These are phyloP conservation scores for Tetrapisispora fleetii DNA, from an alignment of 805 yeast genomes.

Conservation along the genomic window DNA sequence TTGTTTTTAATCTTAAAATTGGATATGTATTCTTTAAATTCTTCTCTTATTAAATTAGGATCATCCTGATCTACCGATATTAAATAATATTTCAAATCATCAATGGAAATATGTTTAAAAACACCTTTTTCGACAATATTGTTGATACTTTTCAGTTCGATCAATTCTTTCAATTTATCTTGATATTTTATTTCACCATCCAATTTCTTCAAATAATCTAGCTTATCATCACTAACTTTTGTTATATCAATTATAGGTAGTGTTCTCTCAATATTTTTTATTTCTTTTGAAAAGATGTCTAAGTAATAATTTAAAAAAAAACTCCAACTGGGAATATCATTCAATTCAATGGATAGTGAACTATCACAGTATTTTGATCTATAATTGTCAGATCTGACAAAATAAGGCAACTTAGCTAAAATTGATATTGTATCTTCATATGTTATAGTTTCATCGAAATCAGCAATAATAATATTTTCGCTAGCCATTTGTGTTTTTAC, in stretches of 20 bases:
- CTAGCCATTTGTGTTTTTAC: neutral
- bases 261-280: conserved; percentile 1
- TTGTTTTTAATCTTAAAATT: conserved; percentile 1
- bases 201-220: neutral
- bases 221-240: neutral
- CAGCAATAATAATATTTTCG: conserved; percentile 12
- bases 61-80: conserved; percentile 1
- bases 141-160: conserved; percentile 20
- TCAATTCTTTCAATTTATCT: conserved; percentile 3
- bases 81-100: conserved; percentile 7
- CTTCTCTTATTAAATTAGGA: conserved; percentile 7
- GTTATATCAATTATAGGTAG: conserved; percentile 7
- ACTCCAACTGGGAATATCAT: conserved; percentile 16
- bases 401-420: conserved; percentile 19
- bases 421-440: conserved; percentile 19
- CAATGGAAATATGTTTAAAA: conserved; percentile 13
- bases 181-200: conserved; percentile 2
- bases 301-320: conserved; percentile 17
- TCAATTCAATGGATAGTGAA: neutral
- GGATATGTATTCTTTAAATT: conserved; percentile 9
- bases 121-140: conserved; percentile 13
- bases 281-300: neutral
- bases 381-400: conserved; percentile 3
- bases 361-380: conserved; percentile 6
- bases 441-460: conserved; percentile 29